Base-by-base conservation (phyloP, 768 basidiomycete genomes). In the Amanita rimosa region DNA sequence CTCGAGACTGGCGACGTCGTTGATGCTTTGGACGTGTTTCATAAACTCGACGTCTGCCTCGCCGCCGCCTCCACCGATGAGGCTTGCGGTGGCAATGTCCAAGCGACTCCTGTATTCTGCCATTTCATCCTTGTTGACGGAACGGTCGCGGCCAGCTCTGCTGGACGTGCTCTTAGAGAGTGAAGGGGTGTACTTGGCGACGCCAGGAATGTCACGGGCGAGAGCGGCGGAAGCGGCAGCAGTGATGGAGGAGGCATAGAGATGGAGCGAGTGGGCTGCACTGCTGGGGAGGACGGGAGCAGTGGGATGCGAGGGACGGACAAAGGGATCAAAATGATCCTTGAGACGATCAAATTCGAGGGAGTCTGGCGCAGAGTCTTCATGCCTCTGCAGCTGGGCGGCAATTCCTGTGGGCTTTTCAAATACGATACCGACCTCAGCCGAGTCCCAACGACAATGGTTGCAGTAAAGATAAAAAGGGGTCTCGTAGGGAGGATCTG, bases 351-450 rank as follows among this genome's bases (percentile, higher is more conserved):
- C 96, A 60, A 96, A 93, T 64, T 96, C 94, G 53, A 92, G 67
- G 9, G 79, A 77, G 50, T 89, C 91, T 8, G 85, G 81, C 0
- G 84, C 83, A 19, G 83, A 83, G 57, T 94, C 89, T 71, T 95
- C 87, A 50, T 75, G 78, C 65, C 85, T 91, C 61, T 96, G 93
- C 22, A 97, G 68, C 62, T 97, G 95, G 16, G 85, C 94, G 52
- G 94, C 93, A 24, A 99, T 77, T 13, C 95, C 93, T 0, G 94
- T 96, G 0, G 94, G 89, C 61, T 98, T 99, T 59, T 97, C 94
- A 56, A 98, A 98, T 9, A 81, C 86, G 59, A 94, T 88, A 0
- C 86, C 90, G 1, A 93, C 81, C 62, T 92, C 82, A 1, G 83
- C 80, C 51, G 93, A 96, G 61, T 93, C 89, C 95, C 96, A 99